These are phyloP conservation scores for Saposhnikovia divaricata DNA, from an alignment of 129 eudicot species.

Conservation along the genomic window DNA sequence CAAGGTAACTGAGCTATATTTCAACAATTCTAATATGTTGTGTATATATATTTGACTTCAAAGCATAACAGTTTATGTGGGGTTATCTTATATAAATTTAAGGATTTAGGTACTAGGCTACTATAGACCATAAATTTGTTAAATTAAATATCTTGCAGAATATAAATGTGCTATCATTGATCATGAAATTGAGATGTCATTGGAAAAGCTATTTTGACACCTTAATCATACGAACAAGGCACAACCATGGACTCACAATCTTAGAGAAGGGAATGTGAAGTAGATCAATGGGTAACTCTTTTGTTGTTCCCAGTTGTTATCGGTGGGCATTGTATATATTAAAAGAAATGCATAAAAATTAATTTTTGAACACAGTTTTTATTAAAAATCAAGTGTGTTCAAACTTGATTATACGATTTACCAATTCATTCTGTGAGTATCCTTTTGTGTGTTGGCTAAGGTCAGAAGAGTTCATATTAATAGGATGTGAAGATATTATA, in stretches of 20 bases:
- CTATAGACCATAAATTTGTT: not conserved
- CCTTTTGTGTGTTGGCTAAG: not conserved
- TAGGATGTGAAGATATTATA: not conserved
- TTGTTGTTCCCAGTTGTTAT: not conserved
- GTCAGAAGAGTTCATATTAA: not conserved
- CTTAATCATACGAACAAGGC: not conserved
- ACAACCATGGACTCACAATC: not conserved
- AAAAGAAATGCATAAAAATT: not conserved
- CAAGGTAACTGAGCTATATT: slow-evolving; percentile 45
- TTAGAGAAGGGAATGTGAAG: not conserved
- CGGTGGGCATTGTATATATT: not conserved
- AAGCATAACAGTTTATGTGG: not conserved
- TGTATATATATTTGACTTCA: not conserved
- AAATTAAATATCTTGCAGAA: not conserved
- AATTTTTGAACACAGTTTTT: not conserved
- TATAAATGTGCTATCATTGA: not conserved
- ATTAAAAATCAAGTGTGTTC: not conserved
- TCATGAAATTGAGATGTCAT: not conserved
- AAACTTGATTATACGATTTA: not conserved
- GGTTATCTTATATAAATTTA: not conserved
- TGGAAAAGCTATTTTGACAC: not conserved
- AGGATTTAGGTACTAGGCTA: not conserved
- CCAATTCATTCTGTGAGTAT: not conserved
- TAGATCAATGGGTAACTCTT: not conserved
- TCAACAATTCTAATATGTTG: not conserved